phyloP scores from a whole-genome alignment of 768 basidiomycete species.

The Pleurotus tuber-regium region DNA sequence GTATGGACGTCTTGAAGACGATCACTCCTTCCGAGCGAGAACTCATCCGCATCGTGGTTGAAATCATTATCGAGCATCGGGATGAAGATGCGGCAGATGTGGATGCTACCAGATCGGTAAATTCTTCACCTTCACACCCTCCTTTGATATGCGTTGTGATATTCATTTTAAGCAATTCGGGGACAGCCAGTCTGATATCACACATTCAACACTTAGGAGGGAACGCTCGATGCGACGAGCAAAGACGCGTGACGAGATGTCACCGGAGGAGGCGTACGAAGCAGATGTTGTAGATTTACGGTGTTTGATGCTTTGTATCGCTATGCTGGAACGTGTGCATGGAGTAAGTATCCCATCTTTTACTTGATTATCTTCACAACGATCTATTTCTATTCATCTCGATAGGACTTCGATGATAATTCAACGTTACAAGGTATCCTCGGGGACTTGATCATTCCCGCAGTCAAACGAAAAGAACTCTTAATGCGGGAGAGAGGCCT shows the following conservation, averaged over 20 bases:
- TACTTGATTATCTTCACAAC: not conserved
- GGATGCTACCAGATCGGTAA: conserved; percentile 11
- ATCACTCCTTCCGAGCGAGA: conserved; percentile 85
- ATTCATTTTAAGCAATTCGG: conserved; percentile 6
- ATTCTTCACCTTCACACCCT: not conserved
- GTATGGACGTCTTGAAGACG: conserved; percentile 82
- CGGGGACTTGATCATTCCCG: conserved; percentile 84
- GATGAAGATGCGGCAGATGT: conserved; percentile 31
- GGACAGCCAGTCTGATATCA: conserved; percentile 27
- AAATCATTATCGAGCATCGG: conserved; percentile 77
- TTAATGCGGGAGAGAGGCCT: conserved; percentile 79
- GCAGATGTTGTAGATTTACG: conserved; percentile 77
- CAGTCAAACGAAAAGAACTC: conserved; percentile 85
- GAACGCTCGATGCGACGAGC: conserved; percentile 25
- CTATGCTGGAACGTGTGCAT: conserved; percentile 88
- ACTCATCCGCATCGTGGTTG: conserved; percentile 84
- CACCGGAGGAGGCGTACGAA: conserved; percentile 60
- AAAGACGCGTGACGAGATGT: conserved; percentile 57
- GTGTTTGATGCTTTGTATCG: conserved; percentile 80
- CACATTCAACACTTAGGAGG: conserved; percentile 17
- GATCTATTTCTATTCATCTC: conserved; percentile 26
- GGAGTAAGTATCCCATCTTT: conserved; percentile 56
- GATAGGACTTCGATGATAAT: conserved; percentile 72
- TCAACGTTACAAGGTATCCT: conserved; percentile 81
- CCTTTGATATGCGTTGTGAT: not conserved